Conservation (phyloP, 1,284 basidiomycete genomes). For the Coriolopsis trogii region DNA sequence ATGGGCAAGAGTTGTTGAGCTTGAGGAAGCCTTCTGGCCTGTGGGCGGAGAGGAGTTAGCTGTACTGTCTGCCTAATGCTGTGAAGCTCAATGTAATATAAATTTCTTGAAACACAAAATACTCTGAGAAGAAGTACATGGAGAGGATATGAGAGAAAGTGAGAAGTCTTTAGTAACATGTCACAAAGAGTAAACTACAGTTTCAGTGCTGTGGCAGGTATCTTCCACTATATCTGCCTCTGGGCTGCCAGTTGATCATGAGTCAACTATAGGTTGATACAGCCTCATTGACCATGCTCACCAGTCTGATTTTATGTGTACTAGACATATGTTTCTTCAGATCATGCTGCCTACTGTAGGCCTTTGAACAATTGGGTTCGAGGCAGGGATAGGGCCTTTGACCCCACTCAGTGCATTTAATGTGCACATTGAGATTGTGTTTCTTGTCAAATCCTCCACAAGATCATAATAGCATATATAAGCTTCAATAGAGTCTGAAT, state of each 20-base stretch:
- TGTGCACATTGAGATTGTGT: background rate
- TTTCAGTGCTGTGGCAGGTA: no score
- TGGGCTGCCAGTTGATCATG: no score
- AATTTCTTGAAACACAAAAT: no score
- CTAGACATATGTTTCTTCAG: background rate
- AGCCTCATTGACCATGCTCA: background rate
- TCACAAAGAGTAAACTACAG: no score
- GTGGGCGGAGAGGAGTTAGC: conserved; percentile 26
- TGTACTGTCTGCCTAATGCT: background rate
- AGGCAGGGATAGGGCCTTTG: background rate
- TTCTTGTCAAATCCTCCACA: background rate
- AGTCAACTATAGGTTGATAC: no score
- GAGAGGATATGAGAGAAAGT: no score
- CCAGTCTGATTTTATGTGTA: background rate
- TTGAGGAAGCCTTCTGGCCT: conserved; percentile 68
- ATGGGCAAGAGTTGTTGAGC: conserved; percentile 59
- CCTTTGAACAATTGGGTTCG: background rate
- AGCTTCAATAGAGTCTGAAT: background rate
- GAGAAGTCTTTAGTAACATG: no score
- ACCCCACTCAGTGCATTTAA: background rate
- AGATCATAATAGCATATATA: background rate
- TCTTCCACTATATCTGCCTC: no score
- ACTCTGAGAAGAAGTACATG: no score
- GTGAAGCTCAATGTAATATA: background rate
- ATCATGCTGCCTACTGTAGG: background rate